Percentiles rank a stretch among this genome's conserved stretches.
phyloP scores from a whole-genome alignment of 2,329 filamentous ascomycete species.

The Pyrenophora seminiperda region DNA sequence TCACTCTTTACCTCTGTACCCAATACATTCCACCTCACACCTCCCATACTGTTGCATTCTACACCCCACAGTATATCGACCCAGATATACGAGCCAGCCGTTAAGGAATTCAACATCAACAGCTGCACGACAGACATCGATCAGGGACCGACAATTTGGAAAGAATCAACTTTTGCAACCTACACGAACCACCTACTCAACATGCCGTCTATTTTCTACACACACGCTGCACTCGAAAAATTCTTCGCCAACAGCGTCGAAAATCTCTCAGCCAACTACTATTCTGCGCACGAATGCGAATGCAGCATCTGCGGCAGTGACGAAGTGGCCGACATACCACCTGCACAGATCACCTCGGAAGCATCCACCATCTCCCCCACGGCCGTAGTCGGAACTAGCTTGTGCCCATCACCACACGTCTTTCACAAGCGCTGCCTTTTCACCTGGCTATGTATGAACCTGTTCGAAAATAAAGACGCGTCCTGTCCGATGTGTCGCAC shows the following conservation, averaged over 20 bases:
- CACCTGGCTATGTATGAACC: background rate
- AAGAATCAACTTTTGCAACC: no score
- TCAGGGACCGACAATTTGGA: no score
- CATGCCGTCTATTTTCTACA: background rate
- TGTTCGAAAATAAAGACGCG: background rate
- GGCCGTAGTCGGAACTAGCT: background rate
- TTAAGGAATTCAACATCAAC: no score
- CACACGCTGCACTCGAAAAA: background rate
- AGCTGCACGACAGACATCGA: no score
- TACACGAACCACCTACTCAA: background rate
- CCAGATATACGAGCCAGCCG: no score
- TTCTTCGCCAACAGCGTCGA: background rate
- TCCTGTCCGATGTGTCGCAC: slow-evolving; percentile 1
- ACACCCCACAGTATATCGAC: no score
- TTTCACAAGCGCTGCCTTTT: slow-evolving; percentile 1
- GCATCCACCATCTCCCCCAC: background rate
- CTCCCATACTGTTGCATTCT: no score
- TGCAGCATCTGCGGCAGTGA: background rate
- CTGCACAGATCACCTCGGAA: background rate
- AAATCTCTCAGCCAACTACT: background rate
- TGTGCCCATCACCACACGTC: background rate
- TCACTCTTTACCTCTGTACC: no score
- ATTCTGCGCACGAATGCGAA: background rate
- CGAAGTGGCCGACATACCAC: background rate
- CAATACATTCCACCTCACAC: no score